A percentile compares a stretch with the other conserved stretches of the same genome.
These are phyloP conservation scores for Fusarium proliferatum DNA, from an alignment of 2,329 filamentous ascomycete species.

Conservation along the genomic window DNA sequence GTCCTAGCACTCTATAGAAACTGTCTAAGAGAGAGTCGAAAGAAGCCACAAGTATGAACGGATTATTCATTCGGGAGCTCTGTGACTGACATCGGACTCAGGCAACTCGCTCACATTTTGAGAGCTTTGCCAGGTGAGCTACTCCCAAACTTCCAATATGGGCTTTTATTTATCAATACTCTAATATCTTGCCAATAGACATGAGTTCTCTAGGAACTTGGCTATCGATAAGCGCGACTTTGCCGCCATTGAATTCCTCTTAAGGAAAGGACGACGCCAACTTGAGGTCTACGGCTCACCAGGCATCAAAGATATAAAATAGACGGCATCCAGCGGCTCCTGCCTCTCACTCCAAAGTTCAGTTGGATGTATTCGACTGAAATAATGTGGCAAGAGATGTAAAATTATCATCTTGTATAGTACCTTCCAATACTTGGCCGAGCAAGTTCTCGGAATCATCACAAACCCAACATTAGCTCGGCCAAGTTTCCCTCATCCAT, in stretches of 20 bases:
- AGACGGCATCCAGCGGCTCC: neutral
- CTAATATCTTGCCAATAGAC: conserved; percentile 55
- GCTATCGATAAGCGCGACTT: conserved; percentile 85
- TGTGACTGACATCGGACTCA: conserved; percentile 28
- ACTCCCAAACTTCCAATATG: neutral
- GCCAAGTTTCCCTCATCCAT: neutral
- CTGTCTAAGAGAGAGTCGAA: conserved; percentile 83
- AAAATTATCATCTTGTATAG: neutral
- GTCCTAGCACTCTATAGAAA: conserved; percentile 87
- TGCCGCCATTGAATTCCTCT: conserved; percentile 82
- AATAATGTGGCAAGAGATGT: neutral
- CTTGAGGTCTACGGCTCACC: conserved; percentile 84
- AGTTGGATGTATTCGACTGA: neutral
- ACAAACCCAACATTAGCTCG: neutral
- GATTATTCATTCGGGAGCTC: neutral
- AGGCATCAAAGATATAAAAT: conserved; percentile 79
- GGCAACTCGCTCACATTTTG: conserved; percentile 70
- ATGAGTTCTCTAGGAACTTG: conserved; percentile 80
- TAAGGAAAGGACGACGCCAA: conserved; percentile 84
- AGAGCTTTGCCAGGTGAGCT: conserved; percentile 70
- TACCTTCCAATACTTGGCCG: conserved; percentile 5
- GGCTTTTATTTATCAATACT: neutral
- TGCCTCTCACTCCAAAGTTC: neutral
- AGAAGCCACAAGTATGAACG: conserved; percentile 76
- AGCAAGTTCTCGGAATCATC: neutral